A percentile compares a stretch with the other conserved stretches of the same genome.
These are phyloP conservation scores for Berberis thunbergii DNA, from an alignment of 164 flowering plant species.

Conservation along the genomic window DNA sequence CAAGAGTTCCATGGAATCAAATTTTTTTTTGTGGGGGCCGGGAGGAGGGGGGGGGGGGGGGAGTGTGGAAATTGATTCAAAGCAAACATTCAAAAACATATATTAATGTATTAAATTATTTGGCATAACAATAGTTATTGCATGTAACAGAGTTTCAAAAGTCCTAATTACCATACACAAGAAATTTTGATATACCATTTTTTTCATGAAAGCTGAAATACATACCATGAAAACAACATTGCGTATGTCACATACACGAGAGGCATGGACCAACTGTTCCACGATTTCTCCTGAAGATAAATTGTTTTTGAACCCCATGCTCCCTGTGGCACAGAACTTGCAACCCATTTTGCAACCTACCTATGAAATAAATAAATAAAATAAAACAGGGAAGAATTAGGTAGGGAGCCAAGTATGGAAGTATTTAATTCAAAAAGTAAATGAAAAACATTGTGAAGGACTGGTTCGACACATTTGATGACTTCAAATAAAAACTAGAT, in stretches of 20 bases:
- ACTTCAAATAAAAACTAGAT: no score
- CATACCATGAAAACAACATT: slow-evolving; percentile 94
- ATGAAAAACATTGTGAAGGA: no score
- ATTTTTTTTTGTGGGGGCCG: no score
- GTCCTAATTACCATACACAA: no score
- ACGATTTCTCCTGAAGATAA: slow-evolving; percentile 87
- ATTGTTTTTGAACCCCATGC: slow-evolving; percentile 89
- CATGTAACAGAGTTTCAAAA: no score
- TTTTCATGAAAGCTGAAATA: not conserved
- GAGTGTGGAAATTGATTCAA: no score
- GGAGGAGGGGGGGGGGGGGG: no score
- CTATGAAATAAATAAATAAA: slow-evolving; percentile 19
- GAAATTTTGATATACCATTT: not conserved
- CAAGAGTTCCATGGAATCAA: no score
- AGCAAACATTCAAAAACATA: not conserved
- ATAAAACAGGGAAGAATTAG: no score
- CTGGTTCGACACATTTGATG: no score
- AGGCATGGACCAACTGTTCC: slow-evolving; percentile 92
- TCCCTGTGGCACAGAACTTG: slow-evolving; percentile 97
- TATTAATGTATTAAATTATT: not conserved
- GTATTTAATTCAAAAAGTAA: not conserved
- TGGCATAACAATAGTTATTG: no score
- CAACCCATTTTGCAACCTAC: slow-evolving; percentile 99
- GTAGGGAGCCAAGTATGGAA: not conserved
- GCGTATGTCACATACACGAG: slow-evolving; percentile 60